phyloP scores from a whole-genome alignment of 2,329 filamentous ascomycete species.

The Epichloe hybrida region DNA sequence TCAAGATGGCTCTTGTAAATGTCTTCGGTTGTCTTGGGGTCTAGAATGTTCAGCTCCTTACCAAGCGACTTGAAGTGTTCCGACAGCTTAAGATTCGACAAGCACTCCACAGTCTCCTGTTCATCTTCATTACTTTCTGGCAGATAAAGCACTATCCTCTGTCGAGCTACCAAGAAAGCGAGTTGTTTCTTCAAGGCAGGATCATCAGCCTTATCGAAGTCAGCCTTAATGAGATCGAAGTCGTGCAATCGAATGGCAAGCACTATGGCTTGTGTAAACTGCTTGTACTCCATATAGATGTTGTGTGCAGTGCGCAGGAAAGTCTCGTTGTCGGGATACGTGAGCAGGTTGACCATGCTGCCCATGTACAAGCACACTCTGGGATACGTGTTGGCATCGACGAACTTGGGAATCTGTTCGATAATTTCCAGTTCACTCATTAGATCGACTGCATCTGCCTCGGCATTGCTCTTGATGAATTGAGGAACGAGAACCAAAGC shows the following conservation, averaged over 20 bases:
- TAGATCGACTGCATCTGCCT: constrained; percentile 93
- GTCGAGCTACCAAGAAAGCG: constrained; percentile 81
- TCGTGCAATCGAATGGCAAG: constrained; percentile 91
- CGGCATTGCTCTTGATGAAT: constrained; percentile 93
- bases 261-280: constrained; percentile 85
- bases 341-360: constrained; percentile 95
- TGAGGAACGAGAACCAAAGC: constrained; percentile 77
- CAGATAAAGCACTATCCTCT: constrained; percentile 72
- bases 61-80: constrained; percentile 89
- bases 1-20: constrained; percentile 99
- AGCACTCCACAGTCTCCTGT: constrained; percentile 62
- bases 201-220: constrained; percentile 71
- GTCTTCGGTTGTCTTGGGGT: constrained; percentile 93
- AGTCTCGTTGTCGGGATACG: constrained; percentile 91
- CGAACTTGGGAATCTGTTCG: constrained; percentile 72
- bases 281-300: constrained; percentile 88
- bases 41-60: constrained; percentile 92
- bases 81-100: constrained; percentile 77
- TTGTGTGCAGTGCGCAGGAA: constrained; percentile 87
- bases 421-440: constrained; percentile 98
- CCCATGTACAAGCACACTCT: constrained; percentile 96
- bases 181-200: constrained; percentile 81
- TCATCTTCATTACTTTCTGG: constrained; percentile 55
- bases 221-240: constrained; percentile 62
- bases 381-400: constrained; percentile 88